Evolutionary conservation across 208 protist species (phyloP).

Genomic region (Trypanosoma platydactyli): DNA sequence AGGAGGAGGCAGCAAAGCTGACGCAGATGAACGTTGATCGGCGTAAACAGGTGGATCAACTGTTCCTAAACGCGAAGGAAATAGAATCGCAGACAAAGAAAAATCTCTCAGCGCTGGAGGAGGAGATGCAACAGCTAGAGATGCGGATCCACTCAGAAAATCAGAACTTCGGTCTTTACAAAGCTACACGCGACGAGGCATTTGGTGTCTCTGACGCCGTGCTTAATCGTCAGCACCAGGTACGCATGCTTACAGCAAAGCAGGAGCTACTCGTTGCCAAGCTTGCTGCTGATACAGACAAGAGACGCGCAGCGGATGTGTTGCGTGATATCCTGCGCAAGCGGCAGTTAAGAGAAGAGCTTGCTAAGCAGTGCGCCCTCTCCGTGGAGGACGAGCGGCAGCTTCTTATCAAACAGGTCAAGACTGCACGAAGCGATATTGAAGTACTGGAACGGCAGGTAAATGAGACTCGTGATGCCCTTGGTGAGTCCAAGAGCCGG

Average conservation of each 20-base stretch:
- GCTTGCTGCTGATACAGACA: conserved; percentile 74
- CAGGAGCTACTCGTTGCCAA: conserved; percentile 80
- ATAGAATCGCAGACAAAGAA: conserved; percentile 70
- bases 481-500: conserved; percentile 67
- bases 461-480: conserved; percentile 69
- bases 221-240: conserved; percentile 78
- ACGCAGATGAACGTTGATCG: conserved; percentile 61
- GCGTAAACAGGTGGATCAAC: conserved; percentile 76
- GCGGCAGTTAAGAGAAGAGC: conserved; percentile 62
- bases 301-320: conserved; percentile 66
- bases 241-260: conserved; percentile 79
- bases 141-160: conserved; percentile 71
- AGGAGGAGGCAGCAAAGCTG: conserved; percentile 68
- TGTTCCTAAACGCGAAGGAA: conserved; percentile 84
- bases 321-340: conserved; percentile 78
- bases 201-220: conserved; percentile 78
- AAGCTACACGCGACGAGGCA: conserved; percentile 63
- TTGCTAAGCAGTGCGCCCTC: conserved; percentile 74
- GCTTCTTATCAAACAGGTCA: conserved; percentile 78
- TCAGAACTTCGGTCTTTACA: conserved; percentile 77
- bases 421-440: conserved; percentile 73
- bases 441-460: conserved; percentile 86
- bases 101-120: conserved; percentile 56
- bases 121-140: conserved; percentile 82
- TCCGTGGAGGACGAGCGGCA: conserved; percentile 87